Evolutionary conservation across 306 rosid genomes (phyloP).

Genomic region (Quercus bicolor): DNA sequence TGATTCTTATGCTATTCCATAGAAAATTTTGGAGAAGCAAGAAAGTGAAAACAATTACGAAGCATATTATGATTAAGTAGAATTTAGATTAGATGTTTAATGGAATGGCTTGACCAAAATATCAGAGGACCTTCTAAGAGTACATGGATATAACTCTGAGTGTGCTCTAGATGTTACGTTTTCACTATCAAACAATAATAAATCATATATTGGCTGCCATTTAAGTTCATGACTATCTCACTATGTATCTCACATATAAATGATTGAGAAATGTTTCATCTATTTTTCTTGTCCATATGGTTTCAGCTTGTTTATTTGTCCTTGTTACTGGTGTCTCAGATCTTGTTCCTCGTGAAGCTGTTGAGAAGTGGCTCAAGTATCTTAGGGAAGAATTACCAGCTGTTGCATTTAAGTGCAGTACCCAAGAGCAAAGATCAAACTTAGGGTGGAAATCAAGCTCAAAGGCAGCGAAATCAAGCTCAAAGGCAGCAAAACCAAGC

Average conservation of each 20-base stretch:
- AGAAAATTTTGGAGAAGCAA: neutral
- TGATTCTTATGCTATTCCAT: neutral
- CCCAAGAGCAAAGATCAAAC: conserved; percentile 92
- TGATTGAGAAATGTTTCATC: neutral
- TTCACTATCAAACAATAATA: neutral
- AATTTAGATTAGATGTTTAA: neutral
- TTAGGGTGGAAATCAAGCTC: conserved; percentile 85
- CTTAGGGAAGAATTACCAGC: conserved; percentile 94
- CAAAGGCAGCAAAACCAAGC: conserved; percentile 64
- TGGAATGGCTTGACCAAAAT: neutral
- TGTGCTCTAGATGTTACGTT: neutral
- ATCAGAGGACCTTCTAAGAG: neutral
- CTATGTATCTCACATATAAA: neutral
- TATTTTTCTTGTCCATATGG: neutral
- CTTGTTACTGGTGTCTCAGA: conserved; percentile 41
- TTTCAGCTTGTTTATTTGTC: neutral
- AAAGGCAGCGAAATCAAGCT: conserved; percentile 65
- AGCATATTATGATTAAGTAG: neutral
- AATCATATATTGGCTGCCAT: neutral
- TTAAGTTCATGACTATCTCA: neutral
- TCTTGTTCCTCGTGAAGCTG: conserved; percentile 93
- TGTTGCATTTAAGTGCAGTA: conserved; percentile 95
- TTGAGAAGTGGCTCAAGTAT: conserved; percentile 92
- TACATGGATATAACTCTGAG: neutral
- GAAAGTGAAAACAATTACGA: neutral